Evolutionary conservation across 345 rosid species (phyloP), one percentile per base, ranked within the genome.

Genomic region (Populus tremula): DNA sequence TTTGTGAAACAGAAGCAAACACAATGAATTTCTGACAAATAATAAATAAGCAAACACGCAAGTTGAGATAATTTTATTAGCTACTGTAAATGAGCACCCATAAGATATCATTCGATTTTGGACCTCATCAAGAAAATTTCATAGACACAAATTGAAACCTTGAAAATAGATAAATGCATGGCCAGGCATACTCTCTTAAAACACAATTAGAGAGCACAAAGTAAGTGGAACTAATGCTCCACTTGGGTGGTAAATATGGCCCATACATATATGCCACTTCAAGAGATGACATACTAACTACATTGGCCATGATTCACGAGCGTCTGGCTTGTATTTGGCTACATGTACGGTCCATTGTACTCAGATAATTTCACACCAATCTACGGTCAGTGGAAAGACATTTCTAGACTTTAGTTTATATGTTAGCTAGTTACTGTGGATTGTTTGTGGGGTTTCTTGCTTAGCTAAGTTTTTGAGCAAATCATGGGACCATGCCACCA

Each of bases 221-320:
- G 38, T 56, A 65, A 66, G 79, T 76, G 79, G 79, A 76, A 70
- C 39, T 80, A 80, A 76, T 80, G 83, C 79, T 76, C 79, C 83
- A 76, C 83, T 76, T 39, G 6, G 35, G 20, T 4, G 4, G n/a
- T 6, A 43, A 38, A 25, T 38, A 49, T 13, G 72, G 54, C 6
- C 27, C 27, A 23, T 43, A 21, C 27, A 23, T 43, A 21, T 68
- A 75, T 23, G 72, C 75, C 79, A 70, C 76, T 8, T 29, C 67
- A 14, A 39, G 62, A 67, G 69, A 67, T 54, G 73, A 73, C 23
- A 73, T 68, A 13, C 43, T 25, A 67, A 31, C 31, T 47, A 62
- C 29, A 70, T 45, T 38, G 17, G 62, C 23, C 27, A 59, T 59
- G 74, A 38, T 77, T 43, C 68, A 59, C 41, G 61, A 39, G 6